These are phyloP conservation scores for Talaromyces sp. DNA, from an alignment of 2,329 filamentous ascomycete species.

Conservation along the genomic window DNA sequence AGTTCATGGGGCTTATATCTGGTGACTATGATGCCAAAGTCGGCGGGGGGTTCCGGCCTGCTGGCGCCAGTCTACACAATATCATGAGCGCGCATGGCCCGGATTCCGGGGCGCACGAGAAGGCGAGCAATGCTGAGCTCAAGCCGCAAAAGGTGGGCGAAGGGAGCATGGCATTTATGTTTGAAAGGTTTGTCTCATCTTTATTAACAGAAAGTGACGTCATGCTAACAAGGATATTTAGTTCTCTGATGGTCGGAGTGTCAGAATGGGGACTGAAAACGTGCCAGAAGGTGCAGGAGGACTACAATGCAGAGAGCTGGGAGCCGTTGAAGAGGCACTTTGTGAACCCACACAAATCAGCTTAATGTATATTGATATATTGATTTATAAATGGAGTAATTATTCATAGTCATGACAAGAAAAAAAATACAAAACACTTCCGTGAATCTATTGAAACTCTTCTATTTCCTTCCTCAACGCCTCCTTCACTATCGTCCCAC, in stretches of 20 bases:
- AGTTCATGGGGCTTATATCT: slow-evolving; percentile 61
- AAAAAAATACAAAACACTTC: no score
- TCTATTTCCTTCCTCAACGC: slow-evolving; percentile 52
- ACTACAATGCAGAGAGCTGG: slow-evolving; percentile 81
- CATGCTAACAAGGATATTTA: slow-evolving; percentile 14
- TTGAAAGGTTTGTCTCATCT: slow-evolving; percentile 46
- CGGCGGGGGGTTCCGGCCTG: slow-evolving; percentile 54
- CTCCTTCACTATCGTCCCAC: slow-evolving; percentile 57
- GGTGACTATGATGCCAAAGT: slow-evolving; percentile 58
- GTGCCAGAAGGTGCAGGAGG: slow-evolving; percentile 64
- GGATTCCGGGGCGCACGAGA: slow-evolving; percentile 52
- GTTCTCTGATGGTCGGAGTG: slow-evolving; percentile 63
- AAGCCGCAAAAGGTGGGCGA: slow-evolving; percentile 54
- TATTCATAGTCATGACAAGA: no score
- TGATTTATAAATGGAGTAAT: neutral
- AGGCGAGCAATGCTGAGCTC: slow-evolving; percentile 48
- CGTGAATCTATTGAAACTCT: slow-evolving; percentile 15
- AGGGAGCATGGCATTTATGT: slow-evolving; percentile 61
- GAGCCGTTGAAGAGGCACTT: slow-evolving; percentile 61
- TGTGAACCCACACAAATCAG: slow-evolving; percentile 35
- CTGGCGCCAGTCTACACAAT: slow-evolving; percentile 61
- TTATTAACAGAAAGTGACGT: neutral
- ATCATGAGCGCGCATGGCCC: slow-evolving; percentile 66
- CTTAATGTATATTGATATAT: neutral
- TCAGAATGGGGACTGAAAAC: slow-evolving; percentile 68